Conservation (phyloP, 2,329 filamentous ascomycete species). For the Trichoderma aggressivum region DNA sequence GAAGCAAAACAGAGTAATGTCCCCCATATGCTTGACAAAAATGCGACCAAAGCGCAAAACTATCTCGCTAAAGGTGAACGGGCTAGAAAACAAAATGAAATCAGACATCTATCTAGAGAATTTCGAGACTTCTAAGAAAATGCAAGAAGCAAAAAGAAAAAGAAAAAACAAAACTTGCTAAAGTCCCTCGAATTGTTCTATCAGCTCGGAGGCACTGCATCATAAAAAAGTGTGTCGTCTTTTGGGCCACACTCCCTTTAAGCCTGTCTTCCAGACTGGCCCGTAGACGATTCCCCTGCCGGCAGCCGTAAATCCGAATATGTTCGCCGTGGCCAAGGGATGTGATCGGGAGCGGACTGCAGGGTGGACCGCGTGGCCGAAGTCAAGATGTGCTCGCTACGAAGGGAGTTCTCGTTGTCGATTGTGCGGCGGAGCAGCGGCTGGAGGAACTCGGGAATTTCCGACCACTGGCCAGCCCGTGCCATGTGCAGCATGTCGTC, state of each 20-base stretch:
- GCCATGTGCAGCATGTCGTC: slow-evolving; percentile 52
- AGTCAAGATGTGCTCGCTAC: background rate
- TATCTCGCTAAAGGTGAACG: background rate
- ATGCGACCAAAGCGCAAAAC: background rate
- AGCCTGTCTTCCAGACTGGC: slow-evolving; percentile 24
- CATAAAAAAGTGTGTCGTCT: background rate
- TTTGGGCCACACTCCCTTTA: slow-evolving; percentile 3
- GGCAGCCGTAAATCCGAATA: slow-evolving; percentile 42
- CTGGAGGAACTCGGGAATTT: slow-evolving; percentile 55
- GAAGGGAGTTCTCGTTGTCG: slow-evolving; percentile 34
- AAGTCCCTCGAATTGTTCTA: background rate
- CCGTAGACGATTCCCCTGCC: slow-evolving; percentile 30
- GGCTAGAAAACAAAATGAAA: background rate
- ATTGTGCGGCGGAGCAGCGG: slow-evolving; percentile 49
- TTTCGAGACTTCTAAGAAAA: background rate
- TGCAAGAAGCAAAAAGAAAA: background rate
- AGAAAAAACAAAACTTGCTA: background rate
- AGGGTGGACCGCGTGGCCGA: slow-evolving; percentile 11
- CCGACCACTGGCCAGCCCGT: slow-evolving; percentile 54
- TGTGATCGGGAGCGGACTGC: slow-evolving; percentile 3
- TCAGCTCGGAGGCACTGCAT: background rate
- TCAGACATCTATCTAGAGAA: background rate
- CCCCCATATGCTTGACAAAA: background rate
- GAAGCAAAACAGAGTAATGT: background rate
- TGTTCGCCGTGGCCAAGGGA: slow-evolving; percentile 24